Percentiles rank a stretch among this genome's conserved stretches.
These are phyloP conservation scores for Paratinospora sagittata DNA, from an alignment of 164 flowering plant species.

Conservation along the genomic window DNA sequence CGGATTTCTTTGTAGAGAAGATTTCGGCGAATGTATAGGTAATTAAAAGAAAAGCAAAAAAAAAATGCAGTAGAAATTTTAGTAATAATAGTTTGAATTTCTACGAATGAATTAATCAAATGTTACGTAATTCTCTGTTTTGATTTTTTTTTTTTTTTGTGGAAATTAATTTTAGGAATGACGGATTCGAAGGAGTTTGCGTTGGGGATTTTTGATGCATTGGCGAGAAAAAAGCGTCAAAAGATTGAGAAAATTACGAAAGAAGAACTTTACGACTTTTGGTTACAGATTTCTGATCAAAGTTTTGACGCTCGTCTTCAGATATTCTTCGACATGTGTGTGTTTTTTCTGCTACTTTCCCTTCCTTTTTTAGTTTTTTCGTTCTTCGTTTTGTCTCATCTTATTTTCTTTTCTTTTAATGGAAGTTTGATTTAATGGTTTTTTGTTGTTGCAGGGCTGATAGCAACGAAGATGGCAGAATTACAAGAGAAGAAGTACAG, in stretches of 20 bases:
- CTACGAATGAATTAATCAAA: neutral
- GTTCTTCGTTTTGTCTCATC: neutral
- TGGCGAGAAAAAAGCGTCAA: constrained; percentile 60
- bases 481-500: constrained; percentile 81
- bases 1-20: constrained; percentile 64
- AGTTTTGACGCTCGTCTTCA: constrained; percentile 97
- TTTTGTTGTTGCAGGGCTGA: constrained; percentile 63
- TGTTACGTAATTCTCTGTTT: too few species aligned
- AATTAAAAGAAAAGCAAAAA: neutral
- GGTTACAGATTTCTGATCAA: constrained; percentile 82
- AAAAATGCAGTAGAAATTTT: neutral
- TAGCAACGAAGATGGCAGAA: constrained; percentile 84
- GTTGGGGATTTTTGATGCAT: constrained; percentile 72
- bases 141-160: neutral
- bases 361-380: neutral
- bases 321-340: constrained; percentile 89
- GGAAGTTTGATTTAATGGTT: neutral
- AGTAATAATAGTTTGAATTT: neutral
- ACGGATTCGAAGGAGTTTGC: constrained; percentile 91
- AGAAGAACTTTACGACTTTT: constrained; percentile 81
- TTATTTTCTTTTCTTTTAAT: too few species aligned
- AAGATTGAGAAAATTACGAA: constrained; percentile 46
- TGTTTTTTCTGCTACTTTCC: neutral
- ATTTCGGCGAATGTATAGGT: constrained; percentile 94
- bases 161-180: constrained; percentile 55